Conservation (phyloP, 768 basidiomycete genomes). For the Pholiota molesta region DNA sequence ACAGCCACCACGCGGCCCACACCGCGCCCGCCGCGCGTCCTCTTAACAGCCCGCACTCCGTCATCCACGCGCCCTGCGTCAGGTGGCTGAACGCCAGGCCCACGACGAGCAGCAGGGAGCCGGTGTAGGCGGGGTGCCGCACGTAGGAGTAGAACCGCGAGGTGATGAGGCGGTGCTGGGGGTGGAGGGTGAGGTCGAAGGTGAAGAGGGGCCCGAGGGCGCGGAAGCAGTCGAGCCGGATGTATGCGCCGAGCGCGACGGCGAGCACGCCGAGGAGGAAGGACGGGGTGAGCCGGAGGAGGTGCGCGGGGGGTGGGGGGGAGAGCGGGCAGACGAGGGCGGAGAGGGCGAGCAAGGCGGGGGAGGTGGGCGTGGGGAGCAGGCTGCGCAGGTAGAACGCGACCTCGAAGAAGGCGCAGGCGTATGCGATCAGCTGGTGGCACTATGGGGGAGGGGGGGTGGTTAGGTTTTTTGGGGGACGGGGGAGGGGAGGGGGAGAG, state of each 20-base stretch:
- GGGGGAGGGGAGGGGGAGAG: no score
- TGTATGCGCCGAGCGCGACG: conserved; percentile 45
- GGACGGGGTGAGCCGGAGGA: conserved; percentile 39
- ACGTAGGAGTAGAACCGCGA: conserved; percentile 53
- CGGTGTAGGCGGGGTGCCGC: conserved; percentile 59
- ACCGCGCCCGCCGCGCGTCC: conserved; percentile 26
- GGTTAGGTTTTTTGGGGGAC: no score
- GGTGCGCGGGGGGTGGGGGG: conserved; percentile 28
- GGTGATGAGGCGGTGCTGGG: conserved; percentile 53
- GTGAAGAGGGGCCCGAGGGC: conserved; percentile 59
- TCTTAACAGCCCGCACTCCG: conserved; percentile 42
- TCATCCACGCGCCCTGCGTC: conserved; percentile 48
- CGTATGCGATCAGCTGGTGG: conserved; percentile 52
- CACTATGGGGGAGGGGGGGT: conserved; percentile 34
- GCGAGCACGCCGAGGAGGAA: conserved; percentile 49
- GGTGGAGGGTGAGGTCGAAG: conserved; percentile 59
- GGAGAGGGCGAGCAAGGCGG: conserved; percentile 23
- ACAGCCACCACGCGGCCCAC: conserved; percentile 50
- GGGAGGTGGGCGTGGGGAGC: conserved; percentile 34
- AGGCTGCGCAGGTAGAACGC: conserved; percentile 40
- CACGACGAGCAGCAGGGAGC: conserved; percentile 50
- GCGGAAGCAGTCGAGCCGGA: conserved; percentile 56
- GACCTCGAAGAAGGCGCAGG: conserved; percentile 53
- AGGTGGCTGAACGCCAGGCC: conserved; percentile 51
- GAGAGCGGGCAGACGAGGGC: conserved; percentile 34